A percentile compares a stretch with the other conserved stretches of the same genome.
phyloP scores from a whole-genome alignment of 495 filamentous ascomycete species.

The Tuber umbilicatum region DNA sequence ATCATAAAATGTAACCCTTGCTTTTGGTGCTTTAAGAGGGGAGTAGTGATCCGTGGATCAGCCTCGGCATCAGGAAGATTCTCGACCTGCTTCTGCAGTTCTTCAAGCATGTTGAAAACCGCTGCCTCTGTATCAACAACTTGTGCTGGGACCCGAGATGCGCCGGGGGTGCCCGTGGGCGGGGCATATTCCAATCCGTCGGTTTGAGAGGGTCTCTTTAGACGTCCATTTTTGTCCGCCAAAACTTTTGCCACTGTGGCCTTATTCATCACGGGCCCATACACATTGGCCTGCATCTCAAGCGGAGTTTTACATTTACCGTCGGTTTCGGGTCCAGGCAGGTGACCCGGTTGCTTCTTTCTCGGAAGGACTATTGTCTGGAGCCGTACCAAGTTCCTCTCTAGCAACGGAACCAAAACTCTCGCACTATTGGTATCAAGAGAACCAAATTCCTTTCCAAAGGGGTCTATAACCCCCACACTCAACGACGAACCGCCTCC shows the following conservation, averaged over 20 bases:
- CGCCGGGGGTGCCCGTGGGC: slow-evolving; percentile 15
- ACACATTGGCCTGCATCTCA: slow-evolving; percentile 50
- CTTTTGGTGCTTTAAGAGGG: slow-evolving; percentile 78
- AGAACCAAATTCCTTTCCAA: slow-evolving; percentile 63
- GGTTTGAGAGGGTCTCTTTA: slow-evolving; percentile 22
- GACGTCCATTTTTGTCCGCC: slow-evolving; percentile 23
- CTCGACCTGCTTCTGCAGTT: slow-evolving; percentile 50
- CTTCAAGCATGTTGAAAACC: slow-evolving; percentile 74
- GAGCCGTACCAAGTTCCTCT: slow-evolving; percentile 58
- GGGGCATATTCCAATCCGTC: slow-evolving; percentile 23
- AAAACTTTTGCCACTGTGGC: slow-evolving; percentile 59
- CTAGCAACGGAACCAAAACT: slow-evolving; percentile 64
- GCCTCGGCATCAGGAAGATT: slow-evolving; percentile 71
- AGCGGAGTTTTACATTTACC: slow-evolving; percentile 2
- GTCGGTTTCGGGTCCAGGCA: slow-evolving; percentile 48
- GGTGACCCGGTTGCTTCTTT: slow-evolving; percentile 52
- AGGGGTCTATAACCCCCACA: slow-evolving; percentile 65
- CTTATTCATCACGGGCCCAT: slow-evolving; percentile 65
- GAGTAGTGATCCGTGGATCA: slow-evolving; percentile 55
- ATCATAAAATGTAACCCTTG: slow-evolving; percentile 87
- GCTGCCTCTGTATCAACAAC: slow-evolving; percentile 77
- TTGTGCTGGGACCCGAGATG: slow-evolving; percentile 45
- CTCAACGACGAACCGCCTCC: slow-evolving; percentile 49
- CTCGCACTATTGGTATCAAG: slow-evolving; percentile 62
- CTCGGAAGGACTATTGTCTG: slow-evolving; percentile 60